Conservation (phyloP, 148 eudicot genomes). For the Agrostemma githago region DNA sequence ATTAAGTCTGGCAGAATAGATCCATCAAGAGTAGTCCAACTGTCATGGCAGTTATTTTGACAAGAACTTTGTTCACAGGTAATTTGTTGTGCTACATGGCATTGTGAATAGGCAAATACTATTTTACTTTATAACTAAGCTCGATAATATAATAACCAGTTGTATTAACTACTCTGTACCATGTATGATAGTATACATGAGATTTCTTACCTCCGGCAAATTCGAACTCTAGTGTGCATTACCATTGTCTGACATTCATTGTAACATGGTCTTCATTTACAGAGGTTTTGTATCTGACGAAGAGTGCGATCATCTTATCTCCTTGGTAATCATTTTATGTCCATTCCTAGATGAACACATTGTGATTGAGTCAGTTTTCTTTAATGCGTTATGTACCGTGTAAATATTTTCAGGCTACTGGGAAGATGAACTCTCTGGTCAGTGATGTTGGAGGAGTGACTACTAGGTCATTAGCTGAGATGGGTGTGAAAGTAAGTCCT, state of each 20-base stretch:
- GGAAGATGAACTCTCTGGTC: constrained; percentile 21
- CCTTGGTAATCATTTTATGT: constrained; percentile 39
- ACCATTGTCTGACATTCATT: constrained; percentile 12
- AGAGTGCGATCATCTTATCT: constrained; percentile 34
- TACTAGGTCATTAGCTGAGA: constrained; percentile 24
- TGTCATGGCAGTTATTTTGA: no score
- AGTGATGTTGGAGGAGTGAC: constrained; percentile 24
- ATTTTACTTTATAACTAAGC: no score
- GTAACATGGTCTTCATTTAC: constrained; percentile 69
- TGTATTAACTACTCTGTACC: no score
- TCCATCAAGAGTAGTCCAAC: no score
- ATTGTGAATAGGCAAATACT: no score
- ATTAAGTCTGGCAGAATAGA: no score
- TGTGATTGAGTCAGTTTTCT: constrained; percentile 7
- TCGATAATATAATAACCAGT: no score
- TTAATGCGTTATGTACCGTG: constrained; percentile 8
- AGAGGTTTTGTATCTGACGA: constrained; percentile 60
- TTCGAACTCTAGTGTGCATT: no score
- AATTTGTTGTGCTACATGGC: no score
- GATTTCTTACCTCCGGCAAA: no score
- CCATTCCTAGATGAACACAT: background rate
- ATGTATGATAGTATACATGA: no score
- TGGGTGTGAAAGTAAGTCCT: constrained; percentile 42
- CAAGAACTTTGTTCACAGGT: no score
- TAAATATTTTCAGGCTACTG: constrained; percentile 29